Conservation (phyloP, 441 rosid genomes). For the Populus hybrid region DNA sequence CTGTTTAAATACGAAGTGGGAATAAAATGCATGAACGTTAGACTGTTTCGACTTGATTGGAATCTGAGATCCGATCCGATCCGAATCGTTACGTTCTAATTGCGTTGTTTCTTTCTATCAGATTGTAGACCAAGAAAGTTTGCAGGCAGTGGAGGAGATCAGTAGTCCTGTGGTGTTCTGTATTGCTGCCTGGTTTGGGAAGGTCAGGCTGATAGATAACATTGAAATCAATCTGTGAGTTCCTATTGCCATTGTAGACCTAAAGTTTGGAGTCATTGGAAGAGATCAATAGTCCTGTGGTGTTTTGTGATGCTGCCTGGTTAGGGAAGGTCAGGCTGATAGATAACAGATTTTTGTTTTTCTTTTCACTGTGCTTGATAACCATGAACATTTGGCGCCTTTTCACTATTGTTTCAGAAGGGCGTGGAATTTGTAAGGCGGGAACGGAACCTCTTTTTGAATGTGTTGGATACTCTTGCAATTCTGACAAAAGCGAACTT, state of each 20-base stretch:
- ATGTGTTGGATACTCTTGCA: background rate
- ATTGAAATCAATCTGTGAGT: constrained; percentile 51
- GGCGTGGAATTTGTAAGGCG: background rate
- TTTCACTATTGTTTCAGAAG: background rate
- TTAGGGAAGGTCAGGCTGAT: background rate
- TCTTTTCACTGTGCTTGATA: background rate
- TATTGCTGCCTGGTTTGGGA: constrained; percentile 83
- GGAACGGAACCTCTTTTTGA: background rate
- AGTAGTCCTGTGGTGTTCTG: constrained; percentile 59
- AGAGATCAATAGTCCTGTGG: background rate
- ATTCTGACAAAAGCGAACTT: background rate
- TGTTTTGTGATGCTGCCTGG: background rate
- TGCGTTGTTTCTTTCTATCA: constrained; percentile 21
- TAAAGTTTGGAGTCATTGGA: background rate
- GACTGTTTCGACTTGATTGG: background rate
- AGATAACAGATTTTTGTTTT: background rate
- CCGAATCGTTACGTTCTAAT: background rate
- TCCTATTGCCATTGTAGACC: background rate
- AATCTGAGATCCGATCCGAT: too few species aligned
- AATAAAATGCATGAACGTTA: background rate
- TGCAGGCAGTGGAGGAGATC: constrained; percentile 60
- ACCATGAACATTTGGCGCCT: background rate
- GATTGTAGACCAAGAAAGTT: constrained; percentile 71
- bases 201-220: constrained; percentile 81
- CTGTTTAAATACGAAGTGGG: background rate